Evolutionary conservation across 306 rosid genomes (phyloP), one percentile per base, ranked within the genome.

Genomic region (Cucumis cinereus): DNA sequence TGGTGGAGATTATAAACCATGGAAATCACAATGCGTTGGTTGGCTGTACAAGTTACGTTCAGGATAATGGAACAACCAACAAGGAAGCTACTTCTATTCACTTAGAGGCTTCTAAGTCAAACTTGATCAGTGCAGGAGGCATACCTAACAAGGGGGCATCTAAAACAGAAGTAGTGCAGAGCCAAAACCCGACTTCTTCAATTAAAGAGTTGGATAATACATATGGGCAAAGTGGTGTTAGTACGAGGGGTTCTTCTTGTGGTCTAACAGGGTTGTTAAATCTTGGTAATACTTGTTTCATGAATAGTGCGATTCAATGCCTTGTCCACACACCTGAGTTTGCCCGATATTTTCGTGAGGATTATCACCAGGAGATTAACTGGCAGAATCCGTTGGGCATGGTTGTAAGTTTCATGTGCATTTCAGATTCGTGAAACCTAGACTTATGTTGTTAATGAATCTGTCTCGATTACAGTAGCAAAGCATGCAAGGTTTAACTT

Each of bases 231-330:
- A 77, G 76, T 76, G 97, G 98, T 74, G 92, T 93, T 79, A 85
- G 90, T 85, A 94, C 97, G 75, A 86, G 98, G 76, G 98, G 98
- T 28, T 90, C 97, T 38, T 71, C 89, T 20, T 89, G 89, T 84
- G 97, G 98, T 83, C 87, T 94, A 83, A 94, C 91, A 67, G 98
- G 98, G 72, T 85, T 94, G 86, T 83, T 87, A 80, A 94, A 94
- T 84, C 97, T 94, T 78, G 98, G 98, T 82, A 94, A 94, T 83
- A 94, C 98, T 55, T 94, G 98, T 90, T 94, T 91, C 82, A 94
- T 94, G 98, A 94, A 94, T 85, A 91, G 98, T 82, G 97, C 98
- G 10, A 89, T 94, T 63, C 98, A 94, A 76, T 91, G 98, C 79
- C 98, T 94, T 74, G 97, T 94, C 81, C 97, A 94, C 80, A 91